Conservation (phyloP, 495 filamentous ascomycete genomes). For the Annulohypoxylon bovei region DNA sequence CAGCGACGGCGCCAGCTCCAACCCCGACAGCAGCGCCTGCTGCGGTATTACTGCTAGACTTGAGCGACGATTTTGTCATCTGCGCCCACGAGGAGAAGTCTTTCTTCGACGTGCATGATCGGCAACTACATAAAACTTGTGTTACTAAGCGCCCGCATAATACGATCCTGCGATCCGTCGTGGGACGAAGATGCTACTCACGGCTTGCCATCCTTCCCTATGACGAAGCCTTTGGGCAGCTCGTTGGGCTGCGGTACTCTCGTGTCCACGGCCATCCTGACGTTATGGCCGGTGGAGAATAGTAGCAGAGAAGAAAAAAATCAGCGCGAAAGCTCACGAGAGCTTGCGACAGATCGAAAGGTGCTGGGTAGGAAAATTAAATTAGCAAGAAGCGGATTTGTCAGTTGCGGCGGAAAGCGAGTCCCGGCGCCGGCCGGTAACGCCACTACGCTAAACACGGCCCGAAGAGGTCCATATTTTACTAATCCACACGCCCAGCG, state of each 20-base stretch:
- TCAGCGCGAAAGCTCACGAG: conserved; percentile 26
- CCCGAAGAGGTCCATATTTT: conserved; percentile 11
- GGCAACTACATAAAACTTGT: conserved; percentile 69
- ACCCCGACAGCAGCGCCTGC: conserved; percentile 44
- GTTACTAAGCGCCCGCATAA: conserved; percentile 29
- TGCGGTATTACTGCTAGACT: conserved; percentile 45
- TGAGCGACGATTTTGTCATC: conserved; percentile 73
- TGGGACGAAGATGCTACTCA: conserved; percentile 56
- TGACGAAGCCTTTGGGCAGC: conserved; percentile 79
- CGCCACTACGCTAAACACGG: conserved; percentile 22
- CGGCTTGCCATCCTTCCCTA: conserved; percentile 97
- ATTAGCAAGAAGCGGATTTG: conserved; percentile 35
- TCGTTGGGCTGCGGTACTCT: conserved; percentile 50
- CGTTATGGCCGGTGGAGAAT: conserved; percentile 7
- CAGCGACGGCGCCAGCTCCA: conserved; percentile 40
- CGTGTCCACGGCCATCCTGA: conserved; percentile 48
- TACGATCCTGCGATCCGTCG: background rate
- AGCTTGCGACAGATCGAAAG: conserved; percentile 38
- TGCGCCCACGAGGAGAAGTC: conserved; percentile 68
- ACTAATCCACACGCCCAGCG: background rate
- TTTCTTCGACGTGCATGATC: conserved; percentile 80
- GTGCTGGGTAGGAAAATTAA: conserved; percentile 24
- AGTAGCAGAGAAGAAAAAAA: conserved; percentile 11
- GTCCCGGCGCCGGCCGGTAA: conserved; percentile 39
- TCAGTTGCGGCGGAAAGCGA: conserved; percentile 41